Percentiles rank a stretch among this genome's conserved stretches.
Conservation (phyloP, 2,329 filamentous ascomycete species). For the Colletotrichum viniferum region DNA sequence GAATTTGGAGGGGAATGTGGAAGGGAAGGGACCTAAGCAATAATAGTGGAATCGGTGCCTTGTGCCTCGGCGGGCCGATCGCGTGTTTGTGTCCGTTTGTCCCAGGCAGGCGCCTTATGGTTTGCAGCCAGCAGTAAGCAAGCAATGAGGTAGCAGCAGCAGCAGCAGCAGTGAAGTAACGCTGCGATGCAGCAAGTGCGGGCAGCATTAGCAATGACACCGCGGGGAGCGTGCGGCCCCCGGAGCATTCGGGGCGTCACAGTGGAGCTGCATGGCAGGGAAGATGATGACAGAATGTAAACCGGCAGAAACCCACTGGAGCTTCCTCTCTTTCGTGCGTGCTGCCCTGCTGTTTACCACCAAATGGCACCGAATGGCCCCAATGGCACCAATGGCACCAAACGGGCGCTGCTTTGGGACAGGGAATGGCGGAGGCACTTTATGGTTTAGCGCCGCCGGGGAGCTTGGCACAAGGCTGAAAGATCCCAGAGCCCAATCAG, state of each 20-base stretch:
- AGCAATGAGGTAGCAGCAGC: neutral
- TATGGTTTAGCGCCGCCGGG: neutral
- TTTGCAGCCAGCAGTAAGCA: neutral
- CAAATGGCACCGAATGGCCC: neutral
- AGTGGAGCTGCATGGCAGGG: neutral
- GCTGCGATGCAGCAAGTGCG: neutral
- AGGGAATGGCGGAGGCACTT: neutral
- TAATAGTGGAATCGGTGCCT: neutral
- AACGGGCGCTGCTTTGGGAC: neutral
- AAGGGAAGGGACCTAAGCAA: neutral
- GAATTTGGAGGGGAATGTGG: neutral
- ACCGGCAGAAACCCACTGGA: neutral
- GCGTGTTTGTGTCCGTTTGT: neutral
- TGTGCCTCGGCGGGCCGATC: slow-evolving; percentile 9
- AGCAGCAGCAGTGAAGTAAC: neutral
- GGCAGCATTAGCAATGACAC: neutral
- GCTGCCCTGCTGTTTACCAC: neutral
- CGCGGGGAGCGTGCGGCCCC: neutral
- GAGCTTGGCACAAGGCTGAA: slow-evolving; percentile 15
- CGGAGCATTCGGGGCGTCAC: neutral
- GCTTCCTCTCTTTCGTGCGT: neutral
- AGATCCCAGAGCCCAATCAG: neutral
- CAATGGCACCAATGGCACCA: neutral
- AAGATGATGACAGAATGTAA: slow-evolving; percentile 15
- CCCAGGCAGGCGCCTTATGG: neutral